Evolutionary conservation across 2,329 filamentous ascomycete genomes (phyloP), one percentile per base, ranked within the genome.

Genomic region (Clonostachys chloroleuca): DNA sequence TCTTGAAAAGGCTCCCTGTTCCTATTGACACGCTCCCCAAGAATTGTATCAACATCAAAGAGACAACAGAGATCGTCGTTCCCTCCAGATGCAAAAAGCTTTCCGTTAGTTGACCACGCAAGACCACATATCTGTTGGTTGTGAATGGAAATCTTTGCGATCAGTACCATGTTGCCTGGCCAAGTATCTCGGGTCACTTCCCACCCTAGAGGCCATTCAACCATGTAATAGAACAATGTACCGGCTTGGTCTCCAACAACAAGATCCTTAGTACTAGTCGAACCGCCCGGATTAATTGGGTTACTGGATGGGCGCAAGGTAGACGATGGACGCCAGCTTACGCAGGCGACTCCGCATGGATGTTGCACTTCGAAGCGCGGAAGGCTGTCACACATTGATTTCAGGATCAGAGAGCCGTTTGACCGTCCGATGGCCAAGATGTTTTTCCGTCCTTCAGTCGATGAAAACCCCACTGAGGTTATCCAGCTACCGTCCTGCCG

Each of bases 51-150:
- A 4, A 80, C 78, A 46, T 92, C 81, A 63, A 95, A 96, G 3
- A 97, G 74, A 55, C 84, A 87, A 59, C 92, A 95, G 4, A 83
- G 67, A 59, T 97, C 96, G 70, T 99, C 94, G 60, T 99, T 97
- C 20, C 89, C 90, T 7, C 94, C 92, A 5, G 89, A 91, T 13
- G 89, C 90, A 62, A 99, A 92, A 35, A 84, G 76, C 4, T 76
- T 75, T 5, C 90, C 90, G 57, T 89, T 82, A 4, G 74, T 72
- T 5, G 90, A 92, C 89, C 92, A 97, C 4, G 88, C 80, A n/a
- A 99, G 73, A 2, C 92, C 92, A 59, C 94, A 99, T 47, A 99
- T 86, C 60, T 97, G 92, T 65, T 96, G 91, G 2, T 77, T 81
- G 62, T 97, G 92, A 8, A 89, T 81, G 34, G 77, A 77, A 56